Base-by-base conservation (phyloP, 495 filamentous ascomycete genomes). In the Podospora pseudocomata region DNA sequence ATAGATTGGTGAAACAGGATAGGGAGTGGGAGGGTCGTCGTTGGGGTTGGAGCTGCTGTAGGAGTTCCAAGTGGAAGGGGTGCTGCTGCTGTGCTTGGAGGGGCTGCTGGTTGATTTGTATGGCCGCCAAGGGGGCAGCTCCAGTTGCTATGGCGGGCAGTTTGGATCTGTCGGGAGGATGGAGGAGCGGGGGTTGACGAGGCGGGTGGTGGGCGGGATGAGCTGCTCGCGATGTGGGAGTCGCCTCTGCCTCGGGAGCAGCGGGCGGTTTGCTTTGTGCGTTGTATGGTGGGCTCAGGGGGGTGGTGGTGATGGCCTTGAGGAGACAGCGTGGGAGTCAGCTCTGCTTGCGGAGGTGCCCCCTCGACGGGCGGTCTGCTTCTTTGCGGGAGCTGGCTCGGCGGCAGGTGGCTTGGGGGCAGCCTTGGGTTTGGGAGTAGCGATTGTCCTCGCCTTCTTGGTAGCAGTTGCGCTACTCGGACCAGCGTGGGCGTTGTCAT, bases 21-120 rank as follows among this genome's bases (percentile, higher is more conserved):
- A 79, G 11, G 74, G 73, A 20, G 74, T 73, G 11, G 72, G 76
- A 4, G 76, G 70, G 11, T 70, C 67, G 15, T 76, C 70, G 39
- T 73, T 27, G 65, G 0, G 7, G 55, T 49, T 49, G 30, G 30
- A 32, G 6, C 30, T 32, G 39, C 13, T 49, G 13, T 49, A 49
- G 2, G 39, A 64, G 20, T 68, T 34, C 67, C 67, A 69, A 2
- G 54, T 55, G 5, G 63, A 65, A 3, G 67, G 67, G 1, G 65
- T 70, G 54, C 58, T 67, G 39, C 58, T 58, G 64, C 58, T 58
- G 64, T 28, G 61, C 4, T 28, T 58, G 20, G 60, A 3, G 32
- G 53, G 18, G 32, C 2, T 54, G 28, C 44, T 30, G 30, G 15
- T 34, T 5, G 9, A 6, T 3, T 64, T 16, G 18, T 23, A 5